Evolutionary conservation across 148 eudicot genomes (phyloP), one percentile per base, ranked within the genome.

Genomic region (Tetragonia tetragonoides): DNA sequence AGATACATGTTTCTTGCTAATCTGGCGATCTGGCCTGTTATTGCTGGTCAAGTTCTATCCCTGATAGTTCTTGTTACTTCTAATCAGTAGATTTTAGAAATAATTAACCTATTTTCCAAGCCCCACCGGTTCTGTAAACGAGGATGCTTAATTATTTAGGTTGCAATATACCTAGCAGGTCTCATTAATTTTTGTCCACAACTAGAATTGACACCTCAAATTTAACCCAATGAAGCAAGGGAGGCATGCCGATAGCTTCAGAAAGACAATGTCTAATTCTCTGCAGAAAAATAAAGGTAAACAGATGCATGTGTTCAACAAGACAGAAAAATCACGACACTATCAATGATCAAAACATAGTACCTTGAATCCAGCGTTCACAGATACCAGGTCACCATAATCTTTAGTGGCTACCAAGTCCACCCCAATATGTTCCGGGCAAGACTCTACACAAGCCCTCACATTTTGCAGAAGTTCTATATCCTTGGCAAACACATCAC

Each of bases 321-420:
- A 67, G 16, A 60, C 24, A 42, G 47, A 17, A 41, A 44, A 73
- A 41, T 64, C 40, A 24, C 34, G 38, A 57, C 51, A 66, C 14
- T 60, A 71, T 23, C n/a, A n/a, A 68, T 41, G 53, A 24, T 24
- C 53, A 23, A 17, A 44, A 70, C 28, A 8, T 18, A 69, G 64
- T 88, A 94, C 98, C 98, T 88, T 84, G 74, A 80, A 81, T 77
- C 76, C 82, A 16, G 79, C 72, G 77, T 79, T 80, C 63, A 66
- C 68, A 66, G 89, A 81, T 21, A 73, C 77, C 57, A 83, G 21
- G 76, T 81, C 80, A 65, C 62, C 77, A 82, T 83, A 64, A 72
- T 74, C 80, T 66, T 83, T 66, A 75, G 81, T 79, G 66, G 73
- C 61, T 79, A 80, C 77, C 70, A 72, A 75, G 59, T 78, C 80